A percentile compares a stretch with the other conserved stretches of the same genome.
Conservation (phyloP, 2,329 filamentous ascomycete species). For the Hypoxylon sp. region DNA sequence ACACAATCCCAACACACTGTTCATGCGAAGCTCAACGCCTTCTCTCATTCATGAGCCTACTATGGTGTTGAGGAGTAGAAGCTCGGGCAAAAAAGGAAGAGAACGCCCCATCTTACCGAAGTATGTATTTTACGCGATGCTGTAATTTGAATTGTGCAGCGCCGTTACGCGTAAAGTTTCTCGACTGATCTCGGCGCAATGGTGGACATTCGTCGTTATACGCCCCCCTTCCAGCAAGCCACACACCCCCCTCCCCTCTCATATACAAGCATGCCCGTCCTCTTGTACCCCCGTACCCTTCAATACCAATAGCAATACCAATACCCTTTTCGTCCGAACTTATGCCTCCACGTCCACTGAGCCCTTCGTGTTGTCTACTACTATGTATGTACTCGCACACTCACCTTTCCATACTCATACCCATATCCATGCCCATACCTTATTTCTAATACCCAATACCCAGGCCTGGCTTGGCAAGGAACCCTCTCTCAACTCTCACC, state of each 20-base stretch:
- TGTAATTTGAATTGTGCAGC: constrained; percentile 7
- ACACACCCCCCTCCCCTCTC: constrained; percentile 20
- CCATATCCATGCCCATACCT: too few species aligned
- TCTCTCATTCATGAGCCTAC: too few species aligned
- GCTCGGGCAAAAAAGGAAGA: constrained; percentile 9
- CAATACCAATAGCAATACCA: too few species aligned
- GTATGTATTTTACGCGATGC: constrained; percentile 20
- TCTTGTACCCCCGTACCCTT: constrained; percentile 22
- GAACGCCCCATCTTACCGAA: constrained; percentile 20
- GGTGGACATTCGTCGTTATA: constrained; percentile 22
- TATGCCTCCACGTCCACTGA: constrained; percentile 12
- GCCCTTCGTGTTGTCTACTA: constrained; percentile 13
- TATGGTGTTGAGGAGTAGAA: constrained; percentile 3
- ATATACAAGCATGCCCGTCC: neutral
- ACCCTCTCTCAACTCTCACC: constrained; percentile 5
- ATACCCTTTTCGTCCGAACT: constrained; percentile 34
- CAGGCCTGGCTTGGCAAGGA: neutral
- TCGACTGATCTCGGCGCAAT: constrained; percentile 27
- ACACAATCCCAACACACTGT: constrained; percentile 7
- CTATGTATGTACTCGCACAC: too few species aligned
- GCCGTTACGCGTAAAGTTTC: constrained; percentile 4
- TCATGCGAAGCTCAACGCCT: constrained; percentile 9
- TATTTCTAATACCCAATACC: too few species aligned
- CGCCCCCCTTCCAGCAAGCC: constrained; percentile 16
- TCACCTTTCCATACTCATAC: constrained; percentile 24